Evolutionary conservation across 2,329 filamentous ascomycete species (phyloP), one percentile per base, ranked within the genome.

Genomic region (Fusarium redolens): DNA sequence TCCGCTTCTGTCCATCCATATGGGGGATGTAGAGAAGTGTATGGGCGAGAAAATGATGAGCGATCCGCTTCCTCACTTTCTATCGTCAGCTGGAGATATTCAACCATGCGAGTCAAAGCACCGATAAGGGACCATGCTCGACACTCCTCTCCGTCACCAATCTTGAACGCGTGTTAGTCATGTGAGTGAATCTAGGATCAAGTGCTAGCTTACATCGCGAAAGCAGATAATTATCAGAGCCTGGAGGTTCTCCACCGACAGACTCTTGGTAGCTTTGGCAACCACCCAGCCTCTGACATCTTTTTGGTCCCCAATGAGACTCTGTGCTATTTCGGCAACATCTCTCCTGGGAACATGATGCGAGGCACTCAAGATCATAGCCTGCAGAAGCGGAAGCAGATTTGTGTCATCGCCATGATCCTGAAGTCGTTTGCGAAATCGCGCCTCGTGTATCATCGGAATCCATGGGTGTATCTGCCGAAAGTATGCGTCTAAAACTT

Each of bases 111-210:
- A 2, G 76, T 80, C 4, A 80, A 59, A 2, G 78, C 79, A 7
- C 71, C 78, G 22, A 79, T 73, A 9, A 78, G 70, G 0, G 78
- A 69, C 78, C 78, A 79, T 4, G 78, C 77, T 48, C 70, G 72
- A 0, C 71, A 67, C 3, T 69, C 71, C 2, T 78, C 48, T 3
- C 78, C 78, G 31, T 71, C 73, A 5, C 78, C 78, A 57, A 80
- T 79, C 78, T 33, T 28, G 10, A 7, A 7, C 3, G 5, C 4
- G 9, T 31, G 35, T 66, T 4, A 61, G 47, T 17, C 2, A 14
- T 11, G 14, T 3, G 9, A 7, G 6, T 3, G 0, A 5, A 13
- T 7, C 5, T 25, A 1, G 4, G 13, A 17, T 8, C 13, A 2
- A 4, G 12, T 1, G 4, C 4, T 22, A 11, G 47, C 70, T 67